Evolutionary conservation across 1,139 yeast genomes (phyloP).

Genomic region (Candida pseudoviswanathii): DNA sequence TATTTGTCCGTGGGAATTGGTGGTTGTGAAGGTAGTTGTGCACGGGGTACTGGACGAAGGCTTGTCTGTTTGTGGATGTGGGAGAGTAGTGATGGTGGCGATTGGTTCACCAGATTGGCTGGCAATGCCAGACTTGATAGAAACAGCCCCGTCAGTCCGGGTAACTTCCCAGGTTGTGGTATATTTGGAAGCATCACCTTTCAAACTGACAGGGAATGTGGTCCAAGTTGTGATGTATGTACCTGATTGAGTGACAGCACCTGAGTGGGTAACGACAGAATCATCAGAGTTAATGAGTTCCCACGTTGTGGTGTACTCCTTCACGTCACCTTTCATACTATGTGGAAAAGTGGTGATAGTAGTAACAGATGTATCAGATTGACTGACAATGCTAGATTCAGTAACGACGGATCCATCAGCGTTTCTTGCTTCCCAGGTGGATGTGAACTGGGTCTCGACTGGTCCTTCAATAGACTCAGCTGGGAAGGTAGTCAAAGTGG

Average conservation of each 20-base stretch:
- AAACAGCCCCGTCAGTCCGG: no score
- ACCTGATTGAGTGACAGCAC: conserved; percentile 12
- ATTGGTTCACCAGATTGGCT: no score
- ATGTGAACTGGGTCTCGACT: conserved; percentile 16
- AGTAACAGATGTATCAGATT: conserved; percentile 7
- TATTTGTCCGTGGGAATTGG: no score
- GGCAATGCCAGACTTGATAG: no score
- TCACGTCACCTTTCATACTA: not conserved
- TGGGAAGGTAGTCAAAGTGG: conserved; percentile 8
- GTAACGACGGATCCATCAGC: conserved; percentile 20
- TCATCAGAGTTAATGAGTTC: conserved; percentile 15
- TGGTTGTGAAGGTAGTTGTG: no score
- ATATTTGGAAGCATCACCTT: no score
- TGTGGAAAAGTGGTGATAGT: conserved; percentile 7
- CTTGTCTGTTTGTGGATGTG: no score
- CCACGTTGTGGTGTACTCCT: conserved; percentile 9
- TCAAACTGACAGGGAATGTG: no score
- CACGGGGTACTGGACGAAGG: no score
- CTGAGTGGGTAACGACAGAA: conserved; percentile 10
- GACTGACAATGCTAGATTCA: conserved; percentile 16
- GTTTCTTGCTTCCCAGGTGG: conserved; percentile 21
- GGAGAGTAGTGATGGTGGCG: no score
- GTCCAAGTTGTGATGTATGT: no score
- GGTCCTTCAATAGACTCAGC: not conserved
- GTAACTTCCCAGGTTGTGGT: no score